A percentile compares a stretch with the other conserved stretches of the same genome.
These are phyloP conservation scores for Gnomoniopsis sp. DNA, from an alignment of 2,329 filamentous ascomycete genomes.

Conservation along the genomic window DNA sequence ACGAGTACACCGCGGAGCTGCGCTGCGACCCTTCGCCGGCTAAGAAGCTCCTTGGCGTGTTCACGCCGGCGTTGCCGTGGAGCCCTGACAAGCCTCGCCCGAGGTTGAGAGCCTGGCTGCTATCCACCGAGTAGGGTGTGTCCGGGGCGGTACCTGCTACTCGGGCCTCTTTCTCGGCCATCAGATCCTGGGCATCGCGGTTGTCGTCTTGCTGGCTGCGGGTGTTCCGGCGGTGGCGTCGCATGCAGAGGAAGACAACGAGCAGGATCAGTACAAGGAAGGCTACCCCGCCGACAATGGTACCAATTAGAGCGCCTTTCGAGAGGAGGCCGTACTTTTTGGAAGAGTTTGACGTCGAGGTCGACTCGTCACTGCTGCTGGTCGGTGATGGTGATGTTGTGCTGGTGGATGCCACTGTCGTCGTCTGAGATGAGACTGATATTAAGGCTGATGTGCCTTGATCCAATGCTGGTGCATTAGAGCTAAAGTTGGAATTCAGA, in stretches of 20 bases:
- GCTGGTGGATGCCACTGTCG: background rate
- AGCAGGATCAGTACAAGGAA: slow-evolving; percentile 38
- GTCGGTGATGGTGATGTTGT: background rate
- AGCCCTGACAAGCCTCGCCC: slow-evolving; percentile 5
- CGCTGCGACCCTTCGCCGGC: background rate
- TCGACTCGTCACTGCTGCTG: background rate
- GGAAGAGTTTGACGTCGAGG: background rate
- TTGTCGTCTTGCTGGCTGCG: slow-evolving; percentile 1
- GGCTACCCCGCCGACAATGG: slow-evolving; percentile 39
- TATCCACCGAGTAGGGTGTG: slow-evolving; percentile 40
- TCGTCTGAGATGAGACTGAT: no score
- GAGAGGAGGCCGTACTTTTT: slow-evolving; percentile 28
- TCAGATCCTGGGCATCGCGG: slow-evolving; percentile 32
- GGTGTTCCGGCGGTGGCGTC: slow-evolving; percentile 14
- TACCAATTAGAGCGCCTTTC: slow-evolving; percentile 44
- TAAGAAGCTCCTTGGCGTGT: slow-evolving; percentile 3
- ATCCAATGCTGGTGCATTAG: no score
- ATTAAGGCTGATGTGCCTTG: no score
- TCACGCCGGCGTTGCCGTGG: slow-evolving; percentile 3
- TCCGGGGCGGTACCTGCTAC: slow-evolving; percentile 37
- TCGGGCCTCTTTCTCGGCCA: slow-evolving; percentile 43
- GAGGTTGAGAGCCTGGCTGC: slow-evolving; percentile 17
- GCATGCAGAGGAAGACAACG: slow-evolving; percentile 41
- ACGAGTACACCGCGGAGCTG: slow-evolving; percentile 4
- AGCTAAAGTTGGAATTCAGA: no score